These are phyloP conservation scores for Ceratocystiopsis brevicomis DNA, from an alignment of 2,329 filamentous ascomycete genomes.

Conservation along the genomic window DNA sequence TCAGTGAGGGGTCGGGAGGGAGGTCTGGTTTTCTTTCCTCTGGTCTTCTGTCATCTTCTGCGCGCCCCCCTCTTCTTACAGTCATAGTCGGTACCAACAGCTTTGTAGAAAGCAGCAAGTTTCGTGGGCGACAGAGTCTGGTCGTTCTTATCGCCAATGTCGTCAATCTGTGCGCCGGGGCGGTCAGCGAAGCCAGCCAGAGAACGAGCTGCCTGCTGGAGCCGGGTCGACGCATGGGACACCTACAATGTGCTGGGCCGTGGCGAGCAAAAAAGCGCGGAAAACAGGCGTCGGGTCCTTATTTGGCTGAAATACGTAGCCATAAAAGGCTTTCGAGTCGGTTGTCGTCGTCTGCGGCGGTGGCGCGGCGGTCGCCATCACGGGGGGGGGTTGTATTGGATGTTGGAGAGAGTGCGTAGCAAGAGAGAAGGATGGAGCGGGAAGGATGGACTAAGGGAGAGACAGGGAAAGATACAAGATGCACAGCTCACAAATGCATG, in stretches of 20 bases:
- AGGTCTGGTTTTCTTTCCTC: neutral
- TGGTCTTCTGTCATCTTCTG: no score
- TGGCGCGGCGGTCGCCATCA: conserved; percentile 6
- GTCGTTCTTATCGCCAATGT: conserved; percentile 38
- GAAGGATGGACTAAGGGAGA: no score
- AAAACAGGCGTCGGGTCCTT: conserved; percentile 50
- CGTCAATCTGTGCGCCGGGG: conserved; percentile 24
- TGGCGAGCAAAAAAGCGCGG: conserved; percentile 47
- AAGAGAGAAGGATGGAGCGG: no score
- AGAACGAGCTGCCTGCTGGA: neutral
- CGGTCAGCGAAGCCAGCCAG: conserved; percentile 1
- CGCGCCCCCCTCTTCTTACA: conserved; percentile 18
- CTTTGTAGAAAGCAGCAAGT: conserved; percentile 57
- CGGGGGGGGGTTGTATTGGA: neutral
- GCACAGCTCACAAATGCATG: no score
- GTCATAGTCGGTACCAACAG: conserved; percentile 59
- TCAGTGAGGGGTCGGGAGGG: neutral
- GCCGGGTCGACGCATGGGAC: no score
- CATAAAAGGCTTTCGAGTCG: conserved; percentile 30
- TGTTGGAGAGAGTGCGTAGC: no score
- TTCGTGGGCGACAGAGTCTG: conserved; percentile 43
- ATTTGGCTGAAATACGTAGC: conserved; percentile 47
- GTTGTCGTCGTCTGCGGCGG: conserved; percentile 10
- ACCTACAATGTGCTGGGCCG: conserved; percentile 53
- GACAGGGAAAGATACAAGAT: no score